Conservation (phyloP, 352 stramenopile genomes). For the Phytopythium cucurbitacearum region DNA sequence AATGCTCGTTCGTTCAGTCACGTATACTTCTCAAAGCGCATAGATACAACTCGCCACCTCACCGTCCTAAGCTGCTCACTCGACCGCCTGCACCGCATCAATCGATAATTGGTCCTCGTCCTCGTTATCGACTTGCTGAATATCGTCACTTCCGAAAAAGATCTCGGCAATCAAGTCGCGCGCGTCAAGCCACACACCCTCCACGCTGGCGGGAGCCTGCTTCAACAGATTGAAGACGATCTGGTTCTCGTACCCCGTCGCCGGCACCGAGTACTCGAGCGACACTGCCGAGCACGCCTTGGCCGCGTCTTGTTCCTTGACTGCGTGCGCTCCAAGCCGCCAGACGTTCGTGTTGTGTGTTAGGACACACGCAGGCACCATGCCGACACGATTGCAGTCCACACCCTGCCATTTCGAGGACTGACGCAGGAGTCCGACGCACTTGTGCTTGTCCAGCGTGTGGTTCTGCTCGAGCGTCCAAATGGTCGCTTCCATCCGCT, state of each 20-base stretch:
- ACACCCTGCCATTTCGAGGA: conserved; percentile 47
- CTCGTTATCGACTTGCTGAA: conserved; percentile 2
- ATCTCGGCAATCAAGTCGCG: conserved; percentile 30
- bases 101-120: conserved; percentile 7
- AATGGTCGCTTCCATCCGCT: conserved; percentile 73
- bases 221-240: conserved; percentile 36
- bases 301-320: conserved; percentile 29
- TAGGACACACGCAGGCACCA: conserved; percentile 38
- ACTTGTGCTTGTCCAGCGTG: conserved; percentile 32
- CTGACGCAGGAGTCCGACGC: conserved; percentile 40
- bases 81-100: conserved; percentile 15
- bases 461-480: conserved; percentile 40
- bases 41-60: too few relatives aligned
- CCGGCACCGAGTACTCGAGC: conserved; percentile 34
- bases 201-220: conserved; percentile 15
- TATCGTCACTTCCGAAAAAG: conserved; percentile 15
- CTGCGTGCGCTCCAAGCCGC: conserved; percentile 21
- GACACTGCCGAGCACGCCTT: conserved; percentile 15
- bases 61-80: conserved; percentile 9
- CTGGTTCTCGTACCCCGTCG: conserved; percentile 53
- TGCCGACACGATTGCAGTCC: conserved; percentile 39
- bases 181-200: conserved; percentile 48
- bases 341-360: conserved; percentile 25
- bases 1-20: too few relatives aligned
- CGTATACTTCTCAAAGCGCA: too few relatives aligned